Percentiles rank a stretch among this genome's conserved stretches.
phyloP scores from a whole-genome alignment of 257 asterid species.

The Knoxia roxburghii region DNA sequence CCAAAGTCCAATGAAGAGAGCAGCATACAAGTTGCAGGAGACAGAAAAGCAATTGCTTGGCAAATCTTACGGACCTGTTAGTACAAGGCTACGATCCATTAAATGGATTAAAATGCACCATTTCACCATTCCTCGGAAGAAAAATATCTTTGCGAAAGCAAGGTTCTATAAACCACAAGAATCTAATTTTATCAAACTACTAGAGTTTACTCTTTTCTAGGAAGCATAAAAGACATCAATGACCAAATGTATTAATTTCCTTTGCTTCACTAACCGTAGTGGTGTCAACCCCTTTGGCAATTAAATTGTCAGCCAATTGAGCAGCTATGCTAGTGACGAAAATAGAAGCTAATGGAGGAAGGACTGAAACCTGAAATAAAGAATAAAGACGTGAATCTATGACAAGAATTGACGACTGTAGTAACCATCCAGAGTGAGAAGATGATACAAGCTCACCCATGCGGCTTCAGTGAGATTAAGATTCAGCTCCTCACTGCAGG shows the following conservation, averaged over 20 bases:
- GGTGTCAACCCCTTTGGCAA: constrained; percentile 79
- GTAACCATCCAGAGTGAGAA: neutral
- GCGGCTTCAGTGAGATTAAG: constrained; percentile 96
- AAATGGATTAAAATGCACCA: neutral
- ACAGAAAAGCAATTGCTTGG: constrained; percentile 81
- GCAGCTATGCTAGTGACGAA: constrained; percentile 81
- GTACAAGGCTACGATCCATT: neutral
- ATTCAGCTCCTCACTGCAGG: constrained; percentile 86
- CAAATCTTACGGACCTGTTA: constrained; percentile 84
- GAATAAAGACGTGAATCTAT: neutral
- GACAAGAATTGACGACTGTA: neutral
- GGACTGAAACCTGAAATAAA: constrained; percentile 77
- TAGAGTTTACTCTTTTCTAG: neutral
- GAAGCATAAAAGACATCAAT: neutral
- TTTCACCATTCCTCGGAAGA: neutral
- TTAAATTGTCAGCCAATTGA: constrained; percentile 82
- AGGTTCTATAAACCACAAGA: neutral
- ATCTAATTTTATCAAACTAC: neutral
- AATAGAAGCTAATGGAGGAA: constrained; percentile 96
- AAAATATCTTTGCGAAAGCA: neutral
- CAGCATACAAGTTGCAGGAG: constrained; percentile 94
- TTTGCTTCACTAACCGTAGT: constrained; percentile 49
- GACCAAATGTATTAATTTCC: neutral
- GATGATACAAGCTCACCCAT: constrained; percentile 56
- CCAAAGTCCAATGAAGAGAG: constrained; percentile 85